phyloP scores from a whole-genome alignment of 2,329 filamentous ascomycete species.

The Paraconiothyrium brasiliense region DNA sequence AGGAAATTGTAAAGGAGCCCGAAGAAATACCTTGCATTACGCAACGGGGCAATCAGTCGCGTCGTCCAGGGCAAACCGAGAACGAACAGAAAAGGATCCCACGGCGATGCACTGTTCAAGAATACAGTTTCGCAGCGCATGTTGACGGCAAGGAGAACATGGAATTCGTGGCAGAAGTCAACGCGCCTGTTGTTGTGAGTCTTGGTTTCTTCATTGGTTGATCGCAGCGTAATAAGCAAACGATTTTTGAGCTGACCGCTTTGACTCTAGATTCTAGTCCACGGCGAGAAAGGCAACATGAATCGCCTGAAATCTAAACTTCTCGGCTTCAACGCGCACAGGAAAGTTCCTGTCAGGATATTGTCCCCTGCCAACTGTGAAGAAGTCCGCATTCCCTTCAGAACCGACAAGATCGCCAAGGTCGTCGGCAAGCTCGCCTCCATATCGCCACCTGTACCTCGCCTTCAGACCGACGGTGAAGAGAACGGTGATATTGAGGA shows the following conservation, averaged over 20 bases:
- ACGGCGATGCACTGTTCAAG: conserved; percentile 88
- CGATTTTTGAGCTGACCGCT: conserved; percentile 15
- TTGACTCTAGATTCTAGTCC: conserved; percentile 80
- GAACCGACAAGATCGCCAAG: conserved; percentile 92
- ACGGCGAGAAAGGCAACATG: conserved; percentile 98
- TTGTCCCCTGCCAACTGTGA: conserved; percentile 95
- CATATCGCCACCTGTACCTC: conserved; percentile 70
- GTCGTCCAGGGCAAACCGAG: conserved; percentile 69
- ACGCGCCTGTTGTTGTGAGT: conserved; percentile 89
- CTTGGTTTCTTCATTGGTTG: conserved; percentile 49
- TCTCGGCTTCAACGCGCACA: conserved; percentile 86
- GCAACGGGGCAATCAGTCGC: conserved; percentile 66
- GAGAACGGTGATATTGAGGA: conserved; percentile 37
- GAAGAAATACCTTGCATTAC: conserved; percentile 95
- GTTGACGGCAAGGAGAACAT: conserved; percentile 96
- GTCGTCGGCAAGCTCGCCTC: conserved; percentile 93
- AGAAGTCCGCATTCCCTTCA: conserved; percentile 93
- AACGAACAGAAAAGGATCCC: conserved; percentile 93
- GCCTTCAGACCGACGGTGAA: conserved; percentile 44
- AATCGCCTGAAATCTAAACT: conserved; percentile 95
- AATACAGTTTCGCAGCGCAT: conserved; percentile 95
- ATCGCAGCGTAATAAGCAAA: neutral
- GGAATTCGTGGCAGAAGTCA: conserved; percentile 95
- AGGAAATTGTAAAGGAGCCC: conserved; percentile 92
- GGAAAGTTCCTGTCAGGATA: conserved; percentile 84